These are phyloP conservation scores for Chytridium lagenaria DNA, from an alignment of 371 early-diverging fungal species.

Conservation along the genomic window DNA sequence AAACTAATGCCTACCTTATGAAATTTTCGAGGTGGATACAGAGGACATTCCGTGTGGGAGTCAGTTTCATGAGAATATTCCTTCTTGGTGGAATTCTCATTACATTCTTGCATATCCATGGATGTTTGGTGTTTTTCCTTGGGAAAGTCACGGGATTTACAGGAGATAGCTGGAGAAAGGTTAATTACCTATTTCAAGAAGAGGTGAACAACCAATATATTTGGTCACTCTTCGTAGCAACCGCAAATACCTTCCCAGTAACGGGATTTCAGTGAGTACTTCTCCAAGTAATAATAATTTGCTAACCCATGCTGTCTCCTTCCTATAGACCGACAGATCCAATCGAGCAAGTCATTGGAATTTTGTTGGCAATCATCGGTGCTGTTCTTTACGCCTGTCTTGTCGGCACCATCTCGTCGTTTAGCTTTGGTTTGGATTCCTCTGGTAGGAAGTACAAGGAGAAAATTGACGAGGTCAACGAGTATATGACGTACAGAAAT, in stretches of 20 bases:
- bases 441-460: constrained; percentile 49
- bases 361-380: constrained; percentile 36
- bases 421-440: constrained; percentile 45
- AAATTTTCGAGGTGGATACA: constrained; percentile 7
- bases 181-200: constrained; percentile 19
- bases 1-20: constrained; percentile 12
- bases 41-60: background rate
- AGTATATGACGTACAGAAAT: constrained; percentile 47
- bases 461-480: constrained; percentile 51
- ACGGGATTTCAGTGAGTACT: constrained; percentile 36
- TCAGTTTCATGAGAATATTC: constrained; percentile 43
- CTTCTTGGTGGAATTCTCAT: constrained; percentile 36
- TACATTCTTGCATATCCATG: constrained; percentile 40
- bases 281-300: background rate
- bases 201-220: constrained; percentile 34
- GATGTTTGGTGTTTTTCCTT: constrained; percentile 38
- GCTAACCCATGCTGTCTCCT: background rate
- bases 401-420: constrained; percentile 46
- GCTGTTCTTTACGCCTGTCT: constrained; percentile 41
- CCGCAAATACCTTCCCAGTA: constrained; percentile 44
- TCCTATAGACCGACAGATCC: constrained; percentile 36
- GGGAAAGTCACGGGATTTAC: constrained; percentile 33
- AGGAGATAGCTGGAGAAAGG: constrained; percentile 25
- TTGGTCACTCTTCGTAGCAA: constrained; percentile 39
- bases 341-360: constrained; percentile 36